Percentiles rank a stretch among this genome's conserved stretches.
phyloP scores from a whole-genome alignment of 768 basidiomycete species.

The Fomitopsis serialis region DNA sequence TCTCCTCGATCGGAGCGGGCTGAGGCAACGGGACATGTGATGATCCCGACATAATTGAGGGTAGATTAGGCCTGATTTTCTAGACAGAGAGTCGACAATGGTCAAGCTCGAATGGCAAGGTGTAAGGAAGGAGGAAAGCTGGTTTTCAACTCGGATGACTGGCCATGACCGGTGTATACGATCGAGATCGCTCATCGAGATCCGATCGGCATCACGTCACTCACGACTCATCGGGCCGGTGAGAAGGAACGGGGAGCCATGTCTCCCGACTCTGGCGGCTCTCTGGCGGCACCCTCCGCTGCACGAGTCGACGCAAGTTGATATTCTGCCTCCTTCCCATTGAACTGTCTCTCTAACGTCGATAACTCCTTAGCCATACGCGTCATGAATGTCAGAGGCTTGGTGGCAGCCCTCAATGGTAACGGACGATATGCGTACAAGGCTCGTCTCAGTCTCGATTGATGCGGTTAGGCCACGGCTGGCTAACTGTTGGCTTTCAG shows the following conservation, averaged over 20 bases:
- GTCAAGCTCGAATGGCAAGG: no score
- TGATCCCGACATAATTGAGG: conserved; percentile 5
- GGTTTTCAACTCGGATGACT: neutral
- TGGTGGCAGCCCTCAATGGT: conserved; percentile 58
- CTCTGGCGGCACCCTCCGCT: no score
- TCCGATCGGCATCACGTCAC: neutral
- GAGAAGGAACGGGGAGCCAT: neutral
- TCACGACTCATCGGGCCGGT: neutral
- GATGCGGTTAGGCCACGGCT: no score
- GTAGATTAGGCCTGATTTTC: no score
- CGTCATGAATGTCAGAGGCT: conserved; percentile 23
- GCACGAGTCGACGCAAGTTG: neutral
- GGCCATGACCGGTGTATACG: neutral
- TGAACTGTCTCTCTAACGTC: neutral
- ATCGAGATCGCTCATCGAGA: conserved; percentile 4
- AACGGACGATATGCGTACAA: conserved; percentile 56
- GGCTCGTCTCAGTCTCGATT: conserved; percentile 30
- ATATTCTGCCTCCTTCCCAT: neutral
- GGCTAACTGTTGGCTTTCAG: neutral
- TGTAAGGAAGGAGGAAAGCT: neutral
- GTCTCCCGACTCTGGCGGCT: neutral
- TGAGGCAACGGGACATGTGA: conserved; percentile 14
- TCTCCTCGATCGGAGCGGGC: conserved; percentile 26
- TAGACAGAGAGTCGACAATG: no score
- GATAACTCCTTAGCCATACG: neutral